phyloP scores from a whole-genome alignment of 1,284 basidiomycete genomes.

The Trametes versicolor region DNA sequence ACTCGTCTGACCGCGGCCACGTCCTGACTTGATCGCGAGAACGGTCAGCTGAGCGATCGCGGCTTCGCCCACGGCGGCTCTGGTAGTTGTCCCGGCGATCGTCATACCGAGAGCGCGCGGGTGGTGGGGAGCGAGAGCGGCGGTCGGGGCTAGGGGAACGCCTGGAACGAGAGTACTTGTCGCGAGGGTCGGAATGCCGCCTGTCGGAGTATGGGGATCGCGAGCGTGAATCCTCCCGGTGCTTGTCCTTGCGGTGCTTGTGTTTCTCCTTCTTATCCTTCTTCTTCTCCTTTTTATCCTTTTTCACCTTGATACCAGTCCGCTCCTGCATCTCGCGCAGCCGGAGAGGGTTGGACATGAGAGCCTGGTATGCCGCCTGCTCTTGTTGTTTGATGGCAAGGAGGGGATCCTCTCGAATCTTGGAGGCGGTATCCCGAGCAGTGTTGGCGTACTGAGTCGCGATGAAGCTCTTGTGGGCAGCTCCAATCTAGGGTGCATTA shows the following conservation, averaged over 20 bases:
- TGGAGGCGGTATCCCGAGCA: constrained; percentile 88
- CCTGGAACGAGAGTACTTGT: constrained; percentile 46
- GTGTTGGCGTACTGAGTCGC: constrained; percentile 94
- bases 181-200: constrained; percentile 49
- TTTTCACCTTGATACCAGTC: constrained; percentile 79
- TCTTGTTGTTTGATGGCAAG: constrained; percentile 98
- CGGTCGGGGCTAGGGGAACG: constrained; percentile 53
- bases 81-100: constrained; percentile 38
- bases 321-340: constrained; percentile 84
- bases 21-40: constrained; percentile 41
- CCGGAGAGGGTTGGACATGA: constrained; percentile 92
- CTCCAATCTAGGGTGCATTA: constrained; percentile 68
- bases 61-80: constrained; percentile 41
- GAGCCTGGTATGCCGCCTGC: constrained; percentile 89
- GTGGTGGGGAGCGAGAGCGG: constrained; percentile 47
- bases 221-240: constrained; percentile 46
- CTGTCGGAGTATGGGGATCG: constrained; percentile 47
- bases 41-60: constrained; percentile 42
- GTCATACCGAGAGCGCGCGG: constrained; percentile 41
- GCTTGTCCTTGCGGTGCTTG: constrained; percentile 45
- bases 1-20: constrained; percentile 58
- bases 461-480: constrained; percentile 89
- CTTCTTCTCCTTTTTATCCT: constrained; percentile 79
- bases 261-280: constrained; percentile 66
- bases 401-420: constrained; percentile 96